Conservation (phyloP, 441 rosid genomes). For the Dalechampia spathulata region DNA sequence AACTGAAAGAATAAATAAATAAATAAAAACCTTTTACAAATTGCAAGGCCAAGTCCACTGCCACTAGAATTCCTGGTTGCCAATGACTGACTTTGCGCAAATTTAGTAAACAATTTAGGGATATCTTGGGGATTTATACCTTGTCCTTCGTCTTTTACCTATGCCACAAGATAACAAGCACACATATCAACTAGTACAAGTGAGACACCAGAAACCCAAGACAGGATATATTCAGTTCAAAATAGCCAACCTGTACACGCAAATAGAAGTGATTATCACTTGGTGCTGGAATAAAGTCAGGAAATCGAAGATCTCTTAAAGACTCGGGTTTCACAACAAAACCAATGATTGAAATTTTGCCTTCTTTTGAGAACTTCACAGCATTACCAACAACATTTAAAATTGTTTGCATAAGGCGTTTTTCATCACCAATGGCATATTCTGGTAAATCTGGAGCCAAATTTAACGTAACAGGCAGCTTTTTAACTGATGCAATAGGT, state of each 20-base stretch:
- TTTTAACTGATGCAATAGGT: conserved; percentile 90
- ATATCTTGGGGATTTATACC: conserved; percentile 86
- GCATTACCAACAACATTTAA: conserved; percentile 91
- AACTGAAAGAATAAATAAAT: background rate
- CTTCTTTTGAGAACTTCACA: conserved; percentile 91
- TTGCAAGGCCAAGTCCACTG: conserved; percentile 98
- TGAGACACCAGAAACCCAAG: background rate
- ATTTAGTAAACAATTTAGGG: conserved; percentile 81
- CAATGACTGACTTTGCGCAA: conserved; percentile 69
- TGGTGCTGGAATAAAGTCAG: conserved; percentile 51
- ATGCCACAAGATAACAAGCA: conserved; percentile 17
- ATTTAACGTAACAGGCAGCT: conserved; percentile 54
- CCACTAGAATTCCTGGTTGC: conserved; percentile 66
- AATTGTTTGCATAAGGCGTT: conserved; percentile 78
- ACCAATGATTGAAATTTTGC: conserved; percentile 60
- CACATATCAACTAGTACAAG: conserved; percentile 8
- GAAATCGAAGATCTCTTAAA: conserved; percentile 50
- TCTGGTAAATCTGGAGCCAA: conserved; percentile 88
- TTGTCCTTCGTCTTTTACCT: conserved; percentile 89
- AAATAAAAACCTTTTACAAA: conserved; percentile 72
- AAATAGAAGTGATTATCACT: conserved; percentile 74
- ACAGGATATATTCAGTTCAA: conserved; percentile 10
- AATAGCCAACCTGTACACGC: conserved; percentile 74
- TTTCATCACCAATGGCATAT: conserved; percentile 84
- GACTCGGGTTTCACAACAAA: conserved; percentile 67